Conservation (phyloP, 169 alveolate species). For the Cyclospora cayetanensis region DNA sequence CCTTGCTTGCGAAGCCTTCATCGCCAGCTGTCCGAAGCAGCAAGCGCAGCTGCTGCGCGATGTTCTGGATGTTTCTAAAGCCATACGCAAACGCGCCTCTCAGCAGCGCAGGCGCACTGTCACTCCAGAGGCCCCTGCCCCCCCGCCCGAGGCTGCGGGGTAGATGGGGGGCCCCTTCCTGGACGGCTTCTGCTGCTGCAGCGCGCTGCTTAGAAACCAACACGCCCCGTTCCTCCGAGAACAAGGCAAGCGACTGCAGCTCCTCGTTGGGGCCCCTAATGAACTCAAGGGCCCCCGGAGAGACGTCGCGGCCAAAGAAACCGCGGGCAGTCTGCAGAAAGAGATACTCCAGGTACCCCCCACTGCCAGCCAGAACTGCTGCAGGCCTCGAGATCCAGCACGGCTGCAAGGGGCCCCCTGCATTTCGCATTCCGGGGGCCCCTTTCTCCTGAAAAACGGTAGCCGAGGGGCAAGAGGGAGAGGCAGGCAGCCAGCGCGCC, state of each 20-base stretch:
- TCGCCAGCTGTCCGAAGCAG: neutral
- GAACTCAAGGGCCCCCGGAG: neutral
- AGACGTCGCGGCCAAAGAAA: neutral
- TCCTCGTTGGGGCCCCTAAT: neutral
- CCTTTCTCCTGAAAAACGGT: neutral
- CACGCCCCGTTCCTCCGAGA: neutral
- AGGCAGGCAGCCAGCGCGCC: neutral
- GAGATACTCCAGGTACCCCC: neutral
- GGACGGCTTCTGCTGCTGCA: neutral
- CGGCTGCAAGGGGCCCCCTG: neutral
- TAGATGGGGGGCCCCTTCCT: neutral
- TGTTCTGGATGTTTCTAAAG: constrained; percentile 65
- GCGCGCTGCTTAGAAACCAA: neutral
- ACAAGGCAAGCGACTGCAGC: neutral
- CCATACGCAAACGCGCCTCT: constrained; percentile 67
- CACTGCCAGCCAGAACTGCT: constrained; percentile 11
- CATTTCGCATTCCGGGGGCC: neutral
- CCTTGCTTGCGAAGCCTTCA: neutral
- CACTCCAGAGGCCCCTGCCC: neutral
- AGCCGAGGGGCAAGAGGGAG: neutral
- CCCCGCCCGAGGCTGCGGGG: neutral
- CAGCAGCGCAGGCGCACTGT: neutral
- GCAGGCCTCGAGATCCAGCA: neutral
- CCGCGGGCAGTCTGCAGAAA: constrained; percentile 4
- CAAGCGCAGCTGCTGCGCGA: constrained; percentile 34